Evolutionary conservation across 305 asterid species (phyloP).

Genomic region (Ilex paraguariensis): DNA sequence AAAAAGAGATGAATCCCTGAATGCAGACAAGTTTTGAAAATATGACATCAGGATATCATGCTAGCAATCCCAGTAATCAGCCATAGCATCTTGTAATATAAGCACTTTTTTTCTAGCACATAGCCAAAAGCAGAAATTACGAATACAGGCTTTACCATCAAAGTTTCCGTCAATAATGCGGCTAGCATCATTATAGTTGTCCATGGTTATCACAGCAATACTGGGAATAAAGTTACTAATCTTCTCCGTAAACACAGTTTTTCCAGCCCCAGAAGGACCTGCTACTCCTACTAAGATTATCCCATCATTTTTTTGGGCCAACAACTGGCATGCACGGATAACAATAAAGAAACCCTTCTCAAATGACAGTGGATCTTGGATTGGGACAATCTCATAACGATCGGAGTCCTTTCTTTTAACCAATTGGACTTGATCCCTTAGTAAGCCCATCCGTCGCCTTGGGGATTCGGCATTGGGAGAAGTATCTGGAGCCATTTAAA

Average conservation of each 20-base stretch:
- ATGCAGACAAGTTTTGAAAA: no score
- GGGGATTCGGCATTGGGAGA: slow-evolving; percentile 63
- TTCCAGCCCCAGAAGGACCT: slow-evolving; percentile 99
- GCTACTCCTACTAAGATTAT: slow-evolving; percentile 85
- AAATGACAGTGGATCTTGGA: slow-evolving; percentile 76
- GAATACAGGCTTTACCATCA: slow-evolving; percentile 50
- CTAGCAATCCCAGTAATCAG: neutral
- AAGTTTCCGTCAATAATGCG: slow-evolving; percentile 95
- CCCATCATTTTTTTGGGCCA: slow-evolving; percentile 92
- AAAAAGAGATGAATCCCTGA: no score
- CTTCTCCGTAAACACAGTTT: slow-evolving; percentile 89
- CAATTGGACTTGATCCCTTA: slow-evolving; percentile 88
- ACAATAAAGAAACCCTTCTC: slow-evolving; percentile 93
- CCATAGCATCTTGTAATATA: neutral
- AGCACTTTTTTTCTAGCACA: slow-evolving; percentile 3
- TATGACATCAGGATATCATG: neutral
- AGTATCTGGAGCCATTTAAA: slow-evolving; percentile 56
- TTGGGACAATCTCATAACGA: slow-evolving; percentile 83
- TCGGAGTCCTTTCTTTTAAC: slow-evolving; percentile 65
- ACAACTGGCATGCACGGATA: slow-evolving; percentile 87
- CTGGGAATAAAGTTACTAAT: slow-evolving; percentile 82
- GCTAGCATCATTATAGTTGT: slow-evolving; percentile 82
- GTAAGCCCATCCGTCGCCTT: slow-evolving; percentile 70
- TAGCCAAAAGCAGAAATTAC: neutral
- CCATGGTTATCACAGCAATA: slow-evolving; percentile 86